Evolutionary conservation across 1,139 yeast genomes (phyloP).

Genomic region (Oligophagozyma castellii): DNA sequence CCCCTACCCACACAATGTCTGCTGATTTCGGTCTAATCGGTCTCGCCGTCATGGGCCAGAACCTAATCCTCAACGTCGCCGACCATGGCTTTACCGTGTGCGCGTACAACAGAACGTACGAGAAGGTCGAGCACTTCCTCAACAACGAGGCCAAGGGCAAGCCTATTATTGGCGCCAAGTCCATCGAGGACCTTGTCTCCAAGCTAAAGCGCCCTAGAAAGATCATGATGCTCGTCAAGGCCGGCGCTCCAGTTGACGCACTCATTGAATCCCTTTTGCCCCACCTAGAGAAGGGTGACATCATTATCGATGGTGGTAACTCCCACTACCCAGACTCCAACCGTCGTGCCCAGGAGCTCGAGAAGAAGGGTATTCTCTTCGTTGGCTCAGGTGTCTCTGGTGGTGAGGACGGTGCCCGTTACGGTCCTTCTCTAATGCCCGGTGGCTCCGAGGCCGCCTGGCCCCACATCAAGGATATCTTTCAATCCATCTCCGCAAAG

Average conservation of each 20-base stretch:
- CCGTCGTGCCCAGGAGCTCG: conserved; percentile 89
- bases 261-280: conserved; percentile 84
- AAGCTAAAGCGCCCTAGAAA: conserved; percentile 96
- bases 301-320: conserved; percentile 99
- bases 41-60: conserved; percentile 99
- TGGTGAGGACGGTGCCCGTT: conserved; percentile 99
- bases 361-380: conserved; percentile 74
- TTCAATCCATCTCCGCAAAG: conserved; percentile 94
- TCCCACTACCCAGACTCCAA: conserved; percentile 98
- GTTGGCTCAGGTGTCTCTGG: conserved; percentile 99
- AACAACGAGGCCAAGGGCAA: conserved; percentile 95
- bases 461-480: conserved; percentile 94
- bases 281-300: conserved; percentile 89
- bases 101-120: conserved; percentile 94
- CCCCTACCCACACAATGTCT: too few species aligned
- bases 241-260: conserved; percentile 89
- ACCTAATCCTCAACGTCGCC: conserved; percentile 93
- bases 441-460: conserved; percentile 98
- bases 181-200: conserved; percentile 75
- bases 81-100: conserved; percentile 97
- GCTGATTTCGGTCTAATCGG: conserved; percentile 99
- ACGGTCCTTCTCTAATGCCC: conserved; percentile 99
- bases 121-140: conserved; percentile 89
- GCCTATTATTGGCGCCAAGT: conserved; percentile 88
- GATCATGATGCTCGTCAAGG: conserved; percentile 86